A percentile compares a stretch with the other conserved stretches of the same genome.
Conservation (phyloP, 2,329 filamentous ascomycete genomes). For the Paracoccidioides lutzii region DNA sequence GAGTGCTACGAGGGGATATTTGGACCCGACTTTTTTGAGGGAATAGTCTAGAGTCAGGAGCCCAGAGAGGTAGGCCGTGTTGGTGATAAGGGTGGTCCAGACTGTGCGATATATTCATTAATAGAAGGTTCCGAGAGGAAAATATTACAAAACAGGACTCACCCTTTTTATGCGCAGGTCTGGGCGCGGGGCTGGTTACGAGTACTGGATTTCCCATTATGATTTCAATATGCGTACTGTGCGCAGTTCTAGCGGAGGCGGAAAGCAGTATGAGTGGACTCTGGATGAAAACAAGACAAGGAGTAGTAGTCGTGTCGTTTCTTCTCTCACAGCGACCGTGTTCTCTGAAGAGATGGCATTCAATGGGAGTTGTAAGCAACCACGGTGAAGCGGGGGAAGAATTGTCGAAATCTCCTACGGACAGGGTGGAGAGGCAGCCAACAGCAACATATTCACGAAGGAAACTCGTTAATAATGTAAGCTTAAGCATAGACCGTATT, state of each 20-base stretch:
- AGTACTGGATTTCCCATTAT: background rate
- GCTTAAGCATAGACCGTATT: too few relatives aligned
- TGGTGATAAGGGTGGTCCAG: slow-evolving; percentile 81
- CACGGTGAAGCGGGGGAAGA: background rate
- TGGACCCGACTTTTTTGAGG: slow-evolving; percentile 50
- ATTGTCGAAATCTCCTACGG: background rate
- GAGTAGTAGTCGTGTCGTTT: background rate
- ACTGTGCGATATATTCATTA: slow-evolving; percentile 38
- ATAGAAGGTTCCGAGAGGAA: background rate
- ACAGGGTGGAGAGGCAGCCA: background rate
- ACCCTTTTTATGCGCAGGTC: background rate
- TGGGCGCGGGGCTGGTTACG: background rate
- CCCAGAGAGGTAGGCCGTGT: slow-evolving; percentile 66
- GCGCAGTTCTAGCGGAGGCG: background rate
- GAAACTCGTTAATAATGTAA: background rate
- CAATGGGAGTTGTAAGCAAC: background rate
- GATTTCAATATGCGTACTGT: background rate
- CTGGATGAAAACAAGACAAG: background rate
- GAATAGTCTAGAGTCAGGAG: slow-evolving; percentile 71
- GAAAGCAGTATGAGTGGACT: background rate
- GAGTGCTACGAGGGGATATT: slow-evolving; percentile 68
- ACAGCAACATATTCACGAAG: background rate
- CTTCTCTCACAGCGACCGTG: background rate
- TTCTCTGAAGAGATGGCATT: background rate
- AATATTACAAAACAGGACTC: background rate